These are phyloP conservation scores for Dactylellina haptotyla DNA, from an alignment of 2,329 filamentous ascomycete species.

Conservation along the genomic window DNA sequence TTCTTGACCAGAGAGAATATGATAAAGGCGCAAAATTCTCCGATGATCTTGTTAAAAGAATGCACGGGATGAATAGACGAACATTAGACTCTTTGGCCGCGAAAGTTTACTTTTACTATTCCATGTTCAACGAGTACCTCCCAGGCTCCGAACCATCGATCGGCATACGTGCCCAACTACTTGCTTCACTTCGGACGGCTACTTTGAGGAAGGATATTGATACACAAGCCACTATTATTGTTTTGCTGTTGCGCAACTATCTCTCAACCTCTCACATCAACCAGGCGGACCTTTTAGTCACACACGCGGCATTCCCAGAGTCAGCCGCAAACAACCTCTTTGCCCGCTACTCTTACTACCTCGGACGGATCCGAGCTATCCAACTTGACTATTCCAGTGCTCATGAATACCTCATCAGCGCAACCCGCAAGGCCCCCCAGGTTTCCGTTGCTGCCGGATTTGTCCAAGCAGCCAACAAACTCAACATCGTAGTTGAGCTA, in stretches of 20 bases:
- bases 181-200: conserved; percentile 90
- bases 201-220: conserved; percentile 96
- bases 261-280: conserved; percentile 94
- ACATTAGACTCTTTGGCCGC: conserved; percentile 93
- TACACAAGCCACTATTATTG: conserved; percentile 95
- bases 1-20: conserved; percentile 85
- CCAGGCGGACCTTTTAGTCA: conserved; percentile 93
- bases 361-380: conserved; percentile 94
- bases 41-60: conserved; percentile 79
- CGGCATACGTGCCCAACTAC: conserved; percentile 82
- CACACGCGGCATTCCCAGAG: conserved; percentile 92
- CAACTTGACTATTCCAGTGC: conserved; percentile 97
- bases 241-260: conserved; percentile 93
- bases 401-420: conserved; percentile 90
- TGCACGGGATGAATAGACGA: conserved; percentile 89
- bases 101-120: conserved; percentile 98
- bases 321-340: conserved; percentile 98
- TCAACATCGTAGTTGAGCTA: conserved; percentile 94
- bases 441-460: conserved; percentile 90
- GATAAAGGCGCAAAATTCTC: conserved; percentile 87
- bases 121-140: conserved; percentile 85
- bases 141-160: conserved; percentile 90
- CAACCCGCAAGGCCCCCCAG: conserved; percentile 92
- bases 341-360: conserved; percentile 95
- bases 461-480: conserved; percentile 93